phyloP scores from a whole-genome alignment of 768 basidiomycete genomes.

The Rhizopogon vesiculosus region DNA sequence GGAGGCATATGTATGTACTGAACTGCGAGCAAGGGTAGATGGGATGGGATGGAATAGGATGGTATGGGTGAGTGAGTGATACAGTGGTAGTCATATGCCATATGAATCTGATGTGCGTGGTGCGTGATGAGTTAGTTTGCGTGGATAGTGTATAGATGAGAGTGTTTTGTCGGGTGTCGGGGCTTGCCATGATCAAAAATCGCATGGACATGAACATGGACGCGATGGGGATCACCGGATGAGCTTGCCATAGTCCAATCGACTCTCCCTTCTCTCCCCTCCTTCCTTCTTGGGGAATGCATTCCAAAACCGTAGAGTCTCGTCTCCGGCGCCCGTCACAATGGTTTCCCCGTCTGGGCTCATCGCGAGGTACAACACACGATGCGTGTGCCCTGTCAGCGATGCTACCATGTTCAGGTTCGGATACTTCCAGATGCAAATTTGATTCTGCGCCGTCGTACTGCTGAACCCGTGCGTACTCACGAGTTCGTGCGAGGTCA shows the following conservation, averaged over 20 bases:
- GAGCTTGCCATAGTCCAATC: slow-evolving; percentile 43
- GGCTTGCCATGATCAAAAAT: too few relatives aligned
- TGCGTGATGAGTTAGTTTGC: not conserved
- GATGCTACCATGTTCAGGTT: slow-evolving; percentile 92
- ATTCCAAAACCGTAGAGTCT: slow-evolving; percentile 97
- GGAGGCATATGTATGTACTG: not conserved
- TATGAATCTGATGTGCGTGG: not conserved
- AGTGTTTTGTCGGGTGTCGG: not conserved
- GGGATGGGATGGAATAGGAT: not conserved
- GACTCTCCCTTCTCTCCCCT: slow-evolving; percentile 32
- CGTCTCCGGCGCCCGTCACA: slow-evolving; percentile 96
- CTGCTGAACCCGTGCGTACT: slow-evolving; percentile 97
- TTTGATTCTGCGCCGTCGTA: slow-evolving; percentile 92
- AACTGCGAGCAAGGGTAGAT: not conserved
- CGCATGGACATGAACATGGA: too few relatives aligned
- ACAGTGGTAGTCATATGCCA: not conserved
- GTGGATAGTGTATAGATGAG: not conserved
- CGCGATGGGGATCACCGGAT: slow-evolving; percentile 35
- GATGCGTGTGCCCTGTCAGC: slow-evolving; percentile 89
- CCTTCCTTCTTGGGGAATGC: slow-evolving; percentile 80
- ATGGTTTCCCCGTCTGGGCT: slow-evolving; percentile 97
- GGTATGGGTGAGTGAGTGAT: not conserved
- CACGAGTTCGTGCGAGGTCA: slow-evolving; percentile 94
- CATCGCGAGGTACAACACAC: slow-evolving; percentile 97
- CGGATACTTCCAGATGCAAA: slow-evolving; percentile 94